Percentiles rank a stretch among this genome's conserved stretches.
Conservation (phyloP, 1,284 basidiomycete species). For the Pseudozyma sp. region DNA sequence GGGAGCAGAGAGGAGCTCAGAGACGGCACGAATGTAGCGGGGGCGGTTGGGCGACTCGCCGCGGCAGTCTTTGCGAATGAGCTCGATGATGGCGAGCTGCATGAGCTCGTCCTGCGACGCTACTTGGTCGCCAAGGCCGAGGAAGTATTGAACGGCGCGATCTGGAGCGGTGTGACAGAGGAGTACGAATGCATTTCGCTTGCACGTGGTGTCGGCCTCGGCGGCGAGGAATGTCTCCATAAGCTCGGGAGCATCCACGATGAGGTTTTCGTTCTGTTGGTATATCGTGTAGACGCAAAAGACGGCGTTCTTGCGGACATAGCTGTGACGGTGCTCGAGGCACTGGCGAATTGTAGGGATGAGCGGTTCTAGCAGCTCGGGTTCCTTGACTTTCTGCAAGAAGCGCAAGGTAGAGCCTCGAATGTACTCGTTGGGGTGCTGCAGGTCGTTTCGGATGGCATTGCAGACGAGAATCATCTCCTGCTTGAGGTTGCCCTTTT, state of each 20-base stretch:
- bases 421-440: slow-evolving; percentile 99
- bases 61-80: slow-evolving; percentile 91
- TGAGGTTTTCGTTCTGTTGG: slow-evolving; percentile 83
- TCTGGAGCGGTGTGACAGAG: slow-evolving; percentile 88
- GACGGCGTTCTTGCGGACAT: slow-evolving; percentile 98
- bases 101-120: slow-evolving; percentile 88
- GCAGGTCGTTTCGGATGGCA: slow-evolving; percentile 97
- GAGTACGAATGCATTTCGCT: slow-evolving; percentile 96
- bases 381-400: slow-evolving; percentile 93
- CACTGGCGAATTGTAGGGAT: slow-evolving; percentile 92
- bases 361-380: slow-evolving; percentile 94
- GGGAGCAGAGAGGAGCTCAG: slow-evolving; percentile 89
- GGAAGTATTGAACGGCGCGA: slow-evolving; percentile 90
- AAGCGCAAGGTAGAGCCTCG: slow-evolving; percentile 96
- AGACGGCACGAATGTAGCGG: slow-evolving; percentile 92
- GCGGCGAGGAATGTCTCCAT: slow-evolving; percentile 97
- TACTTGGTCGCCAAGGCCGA: slow-evolving; percentile 86
- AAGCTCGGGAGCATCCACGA: slow-evolving; percentile 96
- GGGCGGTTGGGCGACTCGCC: slow-evolving; percentile 74
- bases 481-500: slow-evolving; percentile 96
- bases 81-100: slow-evolving; percentile 96
- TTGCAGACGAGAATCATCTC: slow-evolving; percentile 99
- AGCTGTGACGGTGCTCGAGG: slow-evolving; percentile 97
- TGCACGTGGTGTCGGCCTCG: slow-evolving; percentile 88
- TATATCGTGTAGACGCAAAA: slow-evolving; percentile 96